Conservation (phyloP, 768 basidiomycete species). For the Hemileccinum impolitum region DNA sequence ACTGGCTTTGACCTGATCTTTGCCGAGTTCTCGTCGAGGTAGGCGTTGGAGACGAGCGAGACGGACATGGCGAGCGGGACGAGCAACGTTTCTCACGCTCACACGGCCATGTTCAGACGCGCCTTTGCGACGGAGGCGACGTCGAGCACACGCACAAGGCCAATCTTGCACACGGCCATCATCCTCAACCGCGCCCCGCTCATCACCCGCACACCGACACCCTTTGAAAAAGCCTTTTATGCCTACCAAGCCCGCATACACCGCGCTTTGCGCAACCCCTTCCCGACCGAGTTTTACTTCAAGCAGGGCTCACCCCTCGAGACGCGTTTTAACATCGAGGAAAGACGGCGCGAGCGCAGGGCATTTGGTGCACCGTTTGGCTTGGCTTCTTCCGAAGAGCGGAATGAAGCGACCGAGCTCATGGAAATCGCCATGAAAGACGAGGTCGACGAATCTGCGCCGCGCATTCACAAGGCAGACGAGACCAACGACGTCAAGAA, state of each 20-base stretch:
- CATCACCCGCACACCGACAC: conserved; percentile 64
- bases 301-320: conserved; percentile 86
- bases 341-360: conserved; percentile 63
- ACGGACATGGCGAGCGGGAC: conserved; percentile 52
- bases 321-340: conserved; percentile 73
- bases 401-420: conserved; percentile 48
- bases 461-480: conserved; percentile 63
- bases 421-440: conserved; percentile 57
- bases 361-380: conserved; percentile 71
- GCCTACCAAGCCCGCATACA: conserved; percentile 80
- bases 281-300: conserved; percentile 91
- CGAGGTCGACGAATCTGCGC: conserved; percentile 59
- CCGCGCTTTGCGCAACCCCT: conserved; percentile 83
- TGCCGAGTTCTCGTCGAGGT: conserved; percentile 81
- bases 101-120: conserved; percentile 29
- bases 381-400: conserved; percentile 39
- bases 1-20: conserved; percentile 90
- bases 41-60: conserved; percentile 73
- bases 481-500: conserved; percentile 58
- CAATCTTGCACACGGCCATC: conserved; percentile 56
- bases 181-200: conserved; percentile 77
- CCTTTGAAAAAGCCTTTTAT: conserved; percentile 79
- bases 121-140: conserved; percentile 43
- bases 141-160: no score
- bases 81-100: conserved; percentile 31